Evolutionary conservation across 169 alveolate species (phyloP), one percentile per base, ranked within the genome.

Genomic region (Cryptosporidium sp.): DNA sequence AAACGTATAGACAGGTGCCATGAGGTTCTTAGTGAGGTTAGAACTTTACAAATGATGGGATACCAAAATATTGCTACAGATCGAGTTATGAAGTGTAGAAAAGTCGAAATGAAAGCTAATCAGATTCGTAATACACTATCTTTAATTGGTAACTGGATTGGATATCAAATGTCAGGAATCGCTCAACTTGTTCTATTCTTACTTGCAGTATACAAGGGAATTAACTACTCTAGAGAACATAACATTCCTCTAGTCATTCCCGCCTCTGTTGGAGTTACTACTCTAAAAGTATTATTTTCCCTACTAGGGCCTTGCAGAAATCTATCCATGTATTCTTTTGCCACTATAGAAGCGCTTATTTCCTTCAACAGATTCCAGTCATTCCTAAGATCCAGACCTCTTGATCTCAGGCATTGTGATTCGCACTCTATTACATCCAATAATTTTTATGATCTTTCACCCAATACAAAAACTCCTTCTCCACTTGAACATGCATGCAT

Each of bases 211-310:
- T 80, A 80, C 33, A 62, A 55, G n/a, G 89, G 89, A 9, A 43
- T 65, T 8, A 26, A 80, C 5, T 43, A 62, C 23, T 37, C 89
- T 14, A 41, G 69, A 16, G 41, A 43, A 23, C 9, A 80, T n/a
- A 65, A 80, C n/a, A 31, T 80, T 6, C 89, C 89, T 14, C 43
- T 80, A 1, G 75, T 48, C n/a, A 59, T 80, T 21, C 74, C 89
- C 2, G 89, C 89, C 69, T 80, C 89, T 29, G 89, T 80, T 5
- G 89, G 89, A n/a, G 89, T 80, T 26, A 80, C 89, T 33, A 80
- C 89, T 9, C 50, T 80, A 18, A 80, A 80, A 33, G 89, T 80
- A 23, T 58, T 80, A 3, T 80, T 80, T 33, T 80, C 89, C 14
- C 48, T 80, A 21, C 45, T 80, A 33, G 89, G 89, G 6, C 89